phyloP scores from a whole-genome alignment of 108 stramenopile species.

The Chaetoceros muelleri region DNA sequence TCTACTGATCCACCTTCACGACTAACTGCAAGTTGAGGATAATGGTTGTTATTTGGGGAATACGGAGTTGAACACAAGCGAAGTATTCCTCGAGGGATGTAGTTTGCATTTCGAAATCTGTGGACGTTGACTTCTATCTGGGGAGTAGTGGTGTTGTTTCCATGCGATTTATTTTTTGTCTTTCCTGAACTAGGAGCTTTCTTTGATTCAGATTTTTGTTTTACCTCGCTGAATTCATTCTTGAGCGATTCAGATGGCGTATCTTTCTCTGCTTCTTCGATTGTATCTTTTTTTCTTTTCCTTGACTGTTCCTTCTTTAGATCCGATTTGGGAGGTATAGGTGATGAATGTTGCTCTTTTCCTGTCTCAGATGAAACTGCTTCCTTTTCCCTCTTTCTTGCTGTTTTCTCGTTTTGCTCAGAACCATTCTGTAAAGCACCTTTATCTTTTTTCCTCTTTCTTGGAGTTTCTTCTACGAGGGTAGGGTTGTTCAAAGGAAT shows the following conservation, averaged over 20 bases:
- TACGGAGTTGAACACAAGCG: slow-evolving; percentile 35
- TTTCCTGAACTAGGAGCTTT: slow-evolving; percentile 3
- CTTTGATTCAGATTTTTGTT: slow-evolving; percentile 4
- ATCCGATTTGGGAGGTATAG: neutral
- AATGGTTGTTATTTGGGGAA: neutral
- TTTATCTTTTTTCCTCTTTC: no score
- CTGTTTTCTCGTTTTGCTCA: neutral
- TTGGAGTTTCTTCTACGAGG: no score
- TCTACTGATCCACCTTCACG: slow-evolving; percentile 64
- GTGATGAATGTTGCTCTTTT: no score
- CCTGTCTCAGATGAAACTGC: neutral
- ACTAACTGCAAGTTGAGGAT: slow-evolving; percentile 25
- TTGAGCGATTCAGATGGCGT: neutral
- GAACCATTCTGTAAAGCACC: no score
- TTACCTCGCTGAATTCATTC: slow-evolving; percentile 7
- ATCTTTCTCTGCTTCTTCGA: neutral
- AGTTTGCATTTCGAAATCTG: slow-evolving; percentile 54
- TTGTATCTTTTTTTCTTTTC: slow-evolving; percentile 1
- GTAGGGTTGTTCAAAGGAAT: no score
- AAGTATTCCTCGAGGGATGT: slow-evolving; percentile 40
- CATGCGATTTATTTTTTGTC: neutral
- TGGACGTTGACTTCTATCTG: slow-evolving; percentile 53
- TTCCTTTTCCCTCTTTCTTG: neutral
- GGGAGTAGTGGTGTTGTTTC: slow-evolving; percentile 11
- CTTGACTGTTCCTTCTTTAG: slow-evolving; percentile 11